Evolutionary conservation across 1,284 basidiomycete species (phyloP), one percentile per base, ranked within the genome.

Genomic region (Hymenochaete sp.): DNA sequence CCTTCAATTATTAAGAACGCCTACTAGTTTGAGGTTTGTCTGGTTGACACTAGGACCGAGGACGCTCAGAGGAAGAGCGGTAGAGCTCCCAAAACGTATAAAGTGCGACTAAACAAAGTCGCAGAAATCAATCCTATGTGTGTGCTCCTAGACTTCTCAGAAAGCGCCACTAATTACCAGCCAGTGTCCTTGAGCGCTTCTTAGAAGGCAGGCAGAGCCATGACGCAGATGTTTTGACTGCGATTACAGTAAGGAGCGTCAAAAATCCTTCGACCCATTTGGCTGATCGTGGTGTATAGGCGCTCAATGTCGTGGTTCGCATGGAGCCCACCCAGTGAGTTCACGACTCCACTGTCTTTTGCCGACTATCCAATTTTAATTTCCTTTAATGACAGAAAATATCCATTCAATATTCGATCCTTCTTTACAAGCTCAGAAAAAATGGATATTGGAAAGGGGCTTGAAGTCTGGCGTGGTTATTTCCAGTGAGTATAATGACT

Each of bases 121-220:
- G 79, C 79, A 0, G 69, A 75, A 26, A 84, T 87, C 47, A 85
- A 85, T 56, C 81, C 85, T 0, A 79, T 83, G 84, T 84, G 62
- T 14, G 71, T 58, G 53, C 10, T 31, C 31, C 49, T 47, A 38
- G 27, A 40, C 4, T 37, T 25, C 40, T 53, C 42, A 29, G 50
- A 22, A 19, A 21, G 16, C 21, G 22, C 32, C 27, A 4, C 22
- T 42, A 32, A 29, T 52, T 22, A 41, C 11, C 13, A 35, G 5
- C 16, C 48, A 85, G 83, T 56, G 72, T 82, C 0, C 63, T 87
- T 13, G 62, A 67, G 11, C 73, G 81, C 1, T 87, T 82, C 56
- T 66, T 86, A 4, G 59, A 66, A 31, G 83, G 83, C 0, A 67
- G 77, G 38, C 79, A 83, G 50, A 76, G 75, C 0, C 75, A 81